These are phyloP conservation scores for Malus hybrid DNA, from an alignment of 331 rosid species.

Conservation along the genomic window DNA sequence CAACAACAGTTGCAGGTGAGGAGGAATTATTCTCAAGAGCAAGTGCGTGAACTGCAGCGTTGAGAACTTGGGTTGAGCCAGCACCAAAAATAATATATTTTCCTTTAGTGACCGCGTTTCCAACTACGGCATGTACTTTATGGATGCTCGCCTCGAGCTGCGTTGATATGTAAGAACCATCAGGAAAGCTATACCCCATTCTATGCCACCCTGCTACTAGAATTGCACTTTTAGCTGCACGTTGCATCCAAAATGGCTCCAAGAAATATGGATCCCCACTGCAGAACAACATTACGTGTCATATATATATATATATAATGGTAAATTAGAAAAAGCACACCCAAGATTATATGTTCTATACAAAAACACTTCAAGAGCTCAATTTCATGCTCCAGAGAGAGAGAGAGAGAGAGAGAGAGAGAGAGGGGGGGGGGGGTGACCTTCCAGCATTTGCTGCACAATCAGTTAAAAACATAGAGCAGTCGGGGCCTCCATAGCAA, in stretches of 20 bases:
- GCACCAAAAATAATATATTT: conserved; percentile 36
- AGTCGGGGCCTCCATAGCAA: conserved; percentile 36
- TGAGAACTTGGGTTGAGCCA: conserved; percentile 47
- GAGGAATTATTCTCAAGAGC: conserved; percentile 19
- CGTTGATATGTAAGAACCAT: conserved; percentile 21
- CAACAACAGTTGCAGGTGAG: conserved; percentile 27
- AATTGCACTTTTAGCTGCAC: conserved; percentile 29
- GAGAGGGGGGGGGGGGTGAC: background rate
- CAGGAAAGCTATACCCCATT: conserved; percentile 32
- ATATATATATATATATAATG: too few species aligned
- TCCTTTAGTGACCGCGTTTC: conserved; percentile 42
- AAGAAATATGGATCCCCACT: conserved; percentile 55
- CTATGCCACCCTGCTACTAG: conserved; percentile 55
- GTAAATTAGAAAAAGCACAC: background rate
- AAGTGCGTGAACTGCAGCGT: conserved; percentile 46
- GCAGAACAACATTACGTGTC: background rate
- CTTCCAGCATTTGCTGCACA: conserved; percentile 32
- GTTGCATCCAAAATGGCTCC: conserved; percentile 53
- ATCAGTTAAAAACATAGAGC: conserved; percentile 18
- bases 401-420: too few species aligned
- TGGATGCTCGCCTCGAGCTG: conserved; percentile 16
- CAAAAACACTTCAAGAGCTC: background rate
- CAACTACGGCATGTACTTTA: conserved; percentile 22
- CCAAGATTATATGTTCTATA: background rate
- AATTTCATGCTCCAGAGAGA: background rate